phyloP scores from a whole-genome alignment of 2,329 filamentous ascomycete species.

The Aspergillus candidus region DNA sequence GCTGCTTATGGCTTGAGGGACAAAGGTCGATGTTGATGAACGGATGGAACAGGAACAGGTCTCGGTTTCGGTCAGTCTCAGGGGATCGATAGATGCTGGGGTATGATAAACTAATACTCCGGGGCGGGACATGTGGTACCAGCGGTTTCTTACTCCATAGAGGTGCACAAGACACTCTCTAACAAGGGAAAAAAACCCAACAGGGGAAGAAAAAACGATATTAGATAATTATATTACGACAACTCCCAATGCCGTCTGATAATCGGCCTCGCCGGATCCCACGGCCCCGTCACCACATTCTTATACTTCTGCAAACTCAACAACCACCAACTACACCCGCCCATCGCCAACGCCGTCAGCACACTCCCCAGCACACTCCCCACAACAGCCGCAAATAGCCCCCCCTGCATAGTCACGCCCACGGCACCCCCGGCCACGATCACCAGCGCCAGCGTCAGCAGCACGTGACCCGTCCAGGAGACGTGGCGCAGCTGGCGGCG shows the following conservation, averaged over 20 bases:
- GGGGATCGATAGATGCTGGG: no score
- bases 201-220: no score
- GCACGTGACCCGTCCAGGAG: constrained; percentile 73
- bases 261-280: constrained; percentile 84
- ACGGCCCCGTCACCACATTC: constrained; percentile 96
- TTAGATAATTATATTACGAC: neutral
- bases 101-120: no score
- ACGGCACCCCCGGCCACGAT: constrained; percentile 74
- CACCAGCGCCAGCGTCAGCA: constrained; percentile 69
- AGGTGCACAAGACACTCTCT: no score
- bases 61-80: no score
- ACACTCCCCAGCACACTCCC: constrained; percentile 73
- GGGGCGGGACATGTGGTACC: no score
- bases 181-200: neutral
- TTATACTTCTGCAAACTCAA: constrained; percentile 98
- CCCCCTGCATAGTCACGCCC: constrained; percentile 54
- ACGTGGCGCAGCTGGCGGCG: constrained; percentile 77
- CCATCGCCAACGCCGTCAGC: constrained; percentile 72
- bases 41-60: no score
- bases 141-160: no score
- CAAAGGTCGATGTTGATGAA: no score
- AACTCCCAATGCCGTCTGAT: constrained; percentile 40
- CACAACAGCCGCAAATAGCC: constrained; percentile 52
- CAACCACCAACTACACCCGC: constrained; percentile 94
- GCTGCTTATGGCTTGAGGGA: neutral